Evolutionary conservation across 1,139 yeast genomes (phyloP), one percentile per base, ranked within the genome.

Genomic region (Blastobotrys raffinosifermentans): DNA sequence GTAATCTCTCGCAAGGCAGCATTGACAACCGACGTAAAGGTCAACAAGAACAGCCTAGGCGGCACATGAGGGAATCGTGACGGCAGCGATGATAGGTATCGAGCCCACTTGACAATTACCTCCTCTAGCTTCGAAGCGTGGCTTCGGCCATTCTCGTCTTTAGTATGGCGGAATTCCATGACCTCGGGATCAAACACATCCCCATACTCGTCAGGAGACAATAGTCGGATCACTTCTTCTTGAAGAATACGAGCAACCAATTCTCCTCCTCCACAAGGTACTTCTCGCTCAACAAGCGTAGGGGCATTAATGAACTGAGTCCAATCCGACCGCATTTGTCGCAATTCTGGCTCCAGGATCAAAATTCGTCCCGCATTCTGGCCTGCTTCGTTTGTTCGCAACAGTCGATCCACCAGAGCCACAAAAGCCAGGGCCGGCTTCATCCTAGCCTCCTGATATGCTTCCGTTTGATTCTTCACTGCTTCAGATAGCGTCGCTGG

Each of bases 1-100:
- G 80, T 73, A 40, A 80, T 73, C 48, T 78, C 84, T 39, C 84
- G 64, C 26, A 80, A 60, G n/a, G 80, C 75, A n/a, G 79, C 69
- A 3, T 84, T 77, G 35, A 77, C 62, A 4, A 80, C 57, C 10
- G 79, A 73, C 31, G 75, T 72, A 32, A 75, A 61, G 37, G 76
- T 67, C 36, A 80, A 58, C 13, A 79, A 56, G 49, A 80, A 76
- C 32, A 77, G 53, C 37, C 80, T 66, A 1, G 87, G 76, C 32
- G 78, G 70, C 15, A 72, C 63, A 10, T 66, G 61, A 3, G 70
- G 63, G 47, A 67, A 67, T 36, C 64, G 56, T 1, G 63, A 58
- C 2, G 86, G 83, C 9, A 80, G 58, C 5, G 64, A 44, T 1
- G 66, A 51, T 32, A 73, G 51, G 35, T 57, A 64, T 27, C 53